Evolutionary conservation across 768 basidiomycete genomes (phyloP).

Genomic region (Sporobolomyces pararoseus): DNA sequence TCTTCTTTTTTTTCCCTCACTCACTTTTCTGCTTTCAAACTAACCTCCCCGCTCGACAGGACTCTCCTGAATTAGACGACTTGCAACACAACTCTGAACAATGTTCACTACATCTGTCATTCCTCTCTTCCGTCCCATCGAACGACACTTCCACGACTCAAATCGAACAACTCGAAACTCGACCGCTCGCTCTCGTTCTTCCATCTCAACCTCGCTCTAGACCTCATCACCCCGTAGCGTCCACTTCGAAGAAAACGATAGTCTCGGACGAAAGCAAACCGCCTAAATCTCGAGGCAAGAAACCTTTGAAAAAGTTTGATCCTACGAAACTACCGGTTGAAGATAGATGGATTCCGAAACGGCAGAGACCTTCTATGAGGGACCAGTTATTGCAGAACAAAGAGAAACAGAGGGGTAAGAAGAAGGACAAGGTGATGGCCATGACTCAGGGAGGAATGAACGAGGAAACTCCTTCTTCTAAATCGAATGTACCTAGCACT

Average conservation of each 20-base stretch:
- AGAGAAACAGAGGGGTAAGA: constrained; percentile 49
- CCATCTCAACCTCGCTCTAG: constrained; percentile 20
- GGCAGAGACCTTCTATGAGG: constrained; percentile 38
- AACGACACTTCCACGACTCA: constrained; percentile 12
- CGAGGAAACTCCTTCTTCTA: constrained; percentile 31
- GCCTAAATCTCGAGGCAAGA: constrained; percentile 20
- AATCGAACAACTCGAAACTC: constrained; percentile 44
- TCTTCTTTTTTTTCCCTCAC: not conserved
- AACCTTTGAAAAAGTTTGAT: constrained; percentile 27
- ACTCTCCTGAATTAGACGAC: constrained; percentile 51
- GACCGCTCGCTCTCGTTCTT: constrained; percentile 41
- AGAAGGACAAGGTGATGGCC: constrained; percentile 49
- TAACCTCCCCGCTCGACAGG: constrained; percentile 44
- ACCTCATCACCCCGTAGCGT: constrained; percentile 34
- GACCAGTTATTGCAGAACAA: constrained; percentile 40
- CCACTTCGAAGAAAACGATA: constrained; percentile 25
- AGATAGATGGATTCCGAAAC: constrained; percentile 45
- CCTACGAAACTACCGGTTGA: constrained; percentile 11
- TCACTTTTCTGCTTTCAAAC: not conserved
- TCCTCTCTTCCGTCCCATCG: constrained; percentile 43
- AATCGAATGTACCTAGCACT: too few relatives aligned
- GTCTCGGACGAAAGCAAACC: not conserved
- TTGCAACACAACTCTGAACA: constrained; percentile 50
- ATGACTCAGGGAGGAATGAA: constrained; percentile 38
- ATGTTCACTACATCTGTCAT: constrained; percentile 48